Base-by-base conservation (phyloP, 2,329 filamentous ascomycete species). In the Berkeleyomyces rouxiae region DNA sequence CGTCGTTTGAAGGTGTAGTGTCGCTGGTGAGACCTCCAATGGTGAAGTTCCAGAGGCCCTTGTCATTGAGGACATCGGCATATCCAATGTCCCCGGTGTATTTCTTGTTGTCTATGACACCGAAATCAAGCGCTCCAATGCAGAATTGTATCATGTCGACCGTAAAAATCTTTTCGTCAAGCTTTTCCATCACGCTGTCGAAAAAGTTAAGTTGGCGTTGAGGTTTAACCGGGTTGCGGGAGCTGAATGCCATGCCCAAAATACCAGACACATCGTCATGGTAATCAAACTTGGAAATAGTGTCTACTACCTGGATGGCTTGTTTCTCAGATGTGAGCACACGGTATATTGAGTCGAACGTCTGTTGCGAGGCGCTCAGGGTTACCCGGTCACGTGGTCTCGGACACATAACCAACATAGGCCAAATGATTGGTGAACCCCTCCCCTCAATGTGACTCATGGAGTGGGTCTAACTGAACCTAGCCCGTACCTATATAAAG, bases 61-160 rank as follows among this genome's bases (percentile, higher is more conserved):
- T 73, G 9, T 76, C 77, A 16, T 76, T 77, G 69, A 88, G 80
- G 57, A 63, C 11, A 65, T 89, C 77, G 9, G 79, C 74, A 23
- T 83, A 76, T 70, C 83, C 88, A 31, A 77, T 72, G 68, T 77
- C 68, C 42, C 86, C 87, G 1, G 71, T 76, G 71, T 86, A 87
- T 68, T 87, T 83, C 63, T 74, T 74, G 1, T 69, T 70, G 70
- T 91, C 85, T 68, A 91, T 83, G 67, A 72, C 78, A 65, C 88
- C 88, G 68, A 91, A 91, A 69, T 88, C 84, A 73, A 89, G 91
- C 40, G 80, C 78, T 55, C 87, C 87, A 2, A 77, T 74, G 13
- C 77, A 75, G 64, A 78, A 76, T 66, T 80, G 78, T 68, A 81
- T 81, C 53, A 92, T 77, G 65, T 86, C 79, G 33, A 84, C 86